Evolutionary conservation across 108 stramenopile genomes (phyloP).

Genomic region (Thalassiosira profunda): DNA sequence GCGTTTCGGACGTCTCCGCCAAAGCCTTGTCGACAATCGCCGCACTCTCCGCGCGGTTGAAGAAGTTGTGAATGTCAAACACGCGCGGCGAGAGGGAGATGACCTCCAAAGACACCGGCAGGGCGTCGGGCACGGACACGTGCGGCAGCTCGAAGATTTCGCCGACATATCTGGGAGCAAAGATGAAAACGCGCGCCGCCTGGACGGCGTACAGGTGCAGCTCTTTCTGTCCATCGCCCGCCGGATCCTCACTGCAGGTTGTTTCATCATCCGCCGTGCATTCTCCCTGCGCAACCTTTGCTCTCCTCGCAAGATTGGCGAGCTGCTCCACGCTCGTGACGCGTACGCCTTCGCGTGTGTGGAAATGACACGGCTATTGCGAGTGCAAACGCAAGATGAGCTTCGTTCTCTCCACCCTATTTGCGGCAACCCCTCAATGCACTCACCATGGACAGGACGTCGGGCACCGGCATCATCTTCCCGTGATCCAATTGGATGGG

Average conservation of each 20-base stretch:
- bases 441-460: too few species aligned
- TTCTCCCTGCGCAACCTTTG: neutral
- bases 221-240: constrained; percentile 5
- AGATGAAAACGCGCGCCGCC: constrained; percentile 89
- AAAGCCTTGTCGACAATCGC: constrained; percentile 72
- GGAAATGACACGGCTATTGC: constrained; percentile 82
- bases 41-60: constrained; percentile 62
- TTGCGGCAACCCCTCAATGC: too few species aligned
- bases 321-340: constrained; percentile 55
- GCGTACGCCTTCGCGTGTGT: constrained; percentile 82
- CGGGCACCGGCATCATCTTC: constrained; percentile 52
- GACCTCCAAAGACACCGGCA: constrained; percentile 73
- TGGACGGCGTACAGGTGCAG: constrained; percentile 85
- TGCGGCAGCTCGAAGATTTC: constrained; percentile 86
- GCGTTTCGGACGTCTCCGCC: constrained; percentile 68
- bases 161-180: constrained; percentile 84
- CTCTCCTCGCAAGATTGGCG: constrained; percentile 25
- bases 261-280: constrained; percentile 18
- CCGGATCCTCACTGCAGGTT: constrained; percentile 15
- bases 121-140: constrained; percentile 49
- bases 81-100: constrained; percentile 72
- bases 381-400: too few species aligned
- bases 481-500: constrained; percentile 75
- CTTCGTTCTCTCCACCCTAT: too few species aligned
- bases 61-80: constrained; percentile 92